Evolutionary conservation across 768 basidiomycete genomes (phyloP).

Genomic region (Phanerodontia chrysosporium): DNA sequence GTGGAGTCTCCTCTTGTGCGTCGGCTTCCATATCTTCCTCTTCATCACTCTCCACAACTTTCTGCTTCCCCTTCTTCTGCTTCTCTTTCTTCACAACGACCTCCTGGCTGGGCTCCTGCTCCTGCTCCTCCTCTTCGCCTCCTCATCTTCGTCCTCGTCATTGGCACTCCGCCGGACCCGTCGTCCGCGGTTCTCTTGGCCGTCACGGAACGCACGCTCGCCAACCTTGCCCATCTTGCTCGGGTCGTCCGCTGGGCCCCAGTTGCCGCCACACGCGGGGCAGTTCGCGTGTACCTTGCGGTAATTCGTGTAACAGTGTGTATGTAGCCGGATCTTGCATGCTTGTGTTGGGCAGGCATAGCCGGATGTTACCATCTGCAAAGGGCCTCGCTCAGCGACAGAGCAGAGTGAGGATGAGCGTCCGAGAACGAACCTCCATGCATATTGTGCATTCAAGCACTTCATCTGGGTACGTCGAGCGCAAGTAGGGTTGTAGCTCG

Average conservation of each 20-base stretch:
- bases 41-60: constrained; percentile 20
- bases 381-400: neutral
- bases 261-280: constrained; percentile 53
- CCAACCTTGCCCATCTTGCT: constrained; percentile 53
- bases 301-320: constrained; percentile 56
- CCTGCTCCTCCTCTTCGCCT: constrained; percentile 37
- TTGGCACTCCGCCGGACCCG: constrained; percentile 33
- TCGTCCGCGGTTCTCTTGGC: constrained; percentile 34
- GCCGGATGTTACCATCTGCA: constrained; percentile 66
- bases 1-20: constrained; percentile 27
- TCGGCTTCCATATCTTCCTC: constrained; percentile 44
- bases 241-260: constrained; percentile 51
- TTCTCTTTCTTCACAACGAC: constrained; percentile 25
- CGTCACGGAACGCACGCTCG: constrained; percentile 62
- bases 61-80: constrained; percentile 20
- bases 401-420: neutral
- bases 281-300: constrained; percentile 43
- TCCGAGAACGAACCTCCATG: constrained; percentile 46
- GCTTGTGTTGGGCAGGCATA: constrained; percentile 54
- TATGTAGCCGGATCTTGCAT: constrained; percentile 63
- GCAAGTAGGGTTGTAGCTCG: constrained; percentile 73
- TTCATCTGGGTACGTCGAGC: constrained; percentile 67
- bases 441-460: constrained; percentile 72
- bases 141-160: constrained; percentile 33
- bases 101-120: constrained; percentile 21